A percentile compares a stretch with the other conserved stretches of the same genome.
Evolutionary conservation across 306 rosid genomes (phyloP).

Genomic region (Ammopiptanthus mongolicus): DNA sequence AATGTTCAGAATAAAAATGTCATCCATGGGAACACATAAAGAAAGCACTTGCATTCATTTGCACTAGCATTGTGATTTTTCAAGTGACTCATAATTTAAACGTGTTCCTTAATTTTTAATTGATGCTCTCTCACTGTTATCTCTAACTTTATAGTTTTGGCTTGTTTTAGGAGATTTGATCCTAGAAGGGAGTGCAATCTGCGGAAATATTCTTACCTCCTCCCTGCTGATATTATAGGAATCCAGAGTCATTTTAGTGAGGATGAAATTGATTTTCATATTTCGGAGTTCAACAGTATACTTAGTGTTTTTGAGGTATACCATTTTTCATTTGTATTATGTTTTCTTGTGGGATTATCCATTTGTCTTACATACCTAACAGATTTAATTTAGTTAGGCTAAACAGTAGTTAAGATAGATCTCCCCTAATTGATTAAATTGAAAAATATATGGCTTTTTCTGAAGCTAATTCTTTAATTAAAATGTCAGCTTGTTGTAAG

Average conservation of each 20-base stretch:
- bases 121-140: neutral
- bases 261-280: slow-evolving; percentile 59
- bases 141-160: slow-evolving; percentile 5
- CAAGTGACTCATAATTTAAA: neutral
- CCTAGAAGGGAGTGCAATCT: slow-evolving; percentile 84
- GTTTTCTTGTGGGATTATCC: neutral
- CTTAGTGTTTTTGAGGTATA: slow-evolving; percentile 65
- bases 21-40: neutral
- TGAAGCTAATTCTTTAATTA: neutral
- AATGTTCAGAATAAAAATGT: neutral
- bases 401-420: slow-evolving; percentile 3
- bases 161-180: slow-evolving; percentile 72
- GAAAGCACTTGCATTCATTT: neutral
- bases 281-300: slow-evolving; percentile 72
- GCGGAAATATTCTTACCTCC: slow-evolving; percentile 83
- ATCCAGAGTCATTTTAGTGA: slow-evolving; percentile 49
- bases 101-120: neutral
- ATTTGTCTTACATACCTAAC: neutral
- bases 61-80: neutral
- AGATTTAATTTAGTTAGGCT: neutral
- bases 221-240: slow-evolving; percentile 84
- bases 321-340: slow-evolving; percentile 1
- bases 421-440: neutral
- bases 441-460: neutral
- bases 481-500: neutral